Conservation (phyloP, 805 yeast genomes). For the Candida chauliodis region DNA sequence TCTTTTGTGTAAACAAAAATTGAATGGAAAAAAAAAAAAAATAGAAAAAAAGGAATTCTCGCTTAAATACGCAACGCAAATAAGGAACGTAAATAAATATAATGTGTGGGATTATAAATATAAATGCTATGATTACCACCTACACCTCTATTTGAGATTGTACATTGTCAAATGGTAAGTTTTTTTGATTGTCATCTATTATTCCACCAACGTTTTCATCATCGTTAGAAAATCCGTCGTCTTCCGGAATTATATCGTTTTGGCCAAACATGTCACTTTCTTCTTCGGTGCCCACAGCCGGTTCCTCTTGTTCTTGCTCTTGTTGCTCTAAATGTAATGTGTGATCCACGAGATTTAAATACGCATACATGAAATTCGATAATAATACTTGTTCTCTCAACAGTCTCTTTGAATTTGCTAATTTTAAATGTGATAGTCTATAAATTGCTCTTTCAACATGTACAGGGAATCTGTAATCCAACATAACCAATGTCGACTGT, state of each 20-base stretch:
- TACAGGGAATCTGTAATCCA: slow-evolving; percentile 83
- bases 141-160: background rate
- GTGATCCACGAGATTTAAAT: slow-evolving; percentile 90
- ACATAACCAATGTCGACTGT: slow-evolving; percentile 71
- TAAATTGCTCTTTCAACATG: slow-evolving; percentile 96
- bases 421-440: slow-evolving; percentile 83
- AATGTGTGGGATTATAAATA: background rate
- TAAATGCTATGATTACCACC: background rate
- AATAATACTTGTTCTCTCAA: slow-evolving; percentile 87
- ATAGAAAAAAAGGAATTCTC: background rate
- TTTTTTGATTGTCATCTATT: slow-evolving; percentile 1
- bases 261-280: slow-evolving; percentile 9
- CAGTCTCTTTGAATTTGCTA: slow-evolving; percentile 91
- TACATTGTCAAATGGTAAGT: background rate
- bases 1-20: slow-evolving; percentile 1
- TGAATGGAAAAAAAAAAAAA: background rate
- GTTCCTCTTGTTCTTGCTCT: slow-evolving; percentile 8
- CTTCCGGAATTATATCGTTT: slow-evolving; percentile 5
- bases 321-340: slow-evolving; percentile 73
- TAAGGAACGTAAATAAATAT: background rate
- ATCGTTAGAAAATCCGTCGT: slow-evolving; percentile 5
- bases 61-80: background rate
- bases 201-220: no score
- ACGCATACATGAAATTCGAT: slow-evolving; percentile 97
- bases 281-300: slow-evolving; percentile 6